Evolutionary conservation across 73 alveolate genomes (phyloP).

Genomic region (Tetrahymena elliotti): DNA sequence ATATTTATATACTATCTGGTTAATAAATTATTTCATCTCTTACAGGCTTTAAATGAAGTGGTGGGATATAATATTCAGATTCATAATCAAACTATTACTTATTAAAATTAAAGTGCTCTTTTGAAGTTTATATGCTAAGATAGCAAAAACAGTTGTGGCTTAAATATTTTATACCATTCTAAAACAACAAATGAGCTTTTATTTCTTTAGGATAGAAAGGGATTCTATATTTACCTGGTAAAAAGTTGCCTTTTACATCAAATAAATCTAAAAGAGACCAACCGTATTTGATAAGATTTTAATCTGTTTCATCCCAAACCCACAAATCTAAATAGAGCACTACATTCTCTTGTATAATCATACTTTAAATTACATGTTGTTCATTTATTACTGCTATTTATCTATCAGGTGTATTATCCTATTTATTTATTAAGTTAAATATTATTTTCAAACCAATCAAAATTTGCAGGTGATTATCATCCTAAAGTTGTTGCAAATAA

Average conservation of each 20-base stretch:
- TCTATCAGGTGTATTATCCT: neutral
- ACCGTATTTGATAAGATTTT: neutral
- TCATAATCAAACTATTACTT: neutral
- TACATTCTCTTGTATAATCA: neutral
- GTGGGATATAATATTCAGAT: neutral
- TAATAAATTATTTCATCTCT: neutral
- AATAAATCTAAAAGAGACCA: neutral
- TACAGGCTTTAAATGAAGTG: neutral
- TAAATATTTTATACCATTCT: neutral
- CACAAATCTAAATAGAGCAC: neutral
- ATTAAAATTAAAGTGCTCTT: neutral
- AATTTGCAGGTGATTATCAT: neutral
- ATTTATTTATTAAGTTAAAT: neutral
- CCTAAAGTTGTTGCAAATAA: too few relatives aligned
- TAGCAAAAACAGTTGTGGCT: neutral
- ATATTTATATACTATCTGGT: neutral
- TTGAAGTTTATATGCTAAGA: neutral
- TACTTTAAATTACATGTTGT: neutral
- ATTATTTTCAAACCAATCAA: too few relatives aligned
- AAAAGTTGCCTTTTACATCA: neutral
- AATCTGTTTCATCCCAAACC: neutral
- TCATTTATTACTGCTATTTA: neutral
- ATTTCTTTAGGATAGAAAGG: neutral
- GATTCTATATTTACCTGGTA: neutral
- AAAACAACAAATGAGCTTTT: neutral